Evolutionary conservation across 2,329 filamentous ascomycete species (phyloP).

Genomic region (Botryotinia convoluta): DNA sequence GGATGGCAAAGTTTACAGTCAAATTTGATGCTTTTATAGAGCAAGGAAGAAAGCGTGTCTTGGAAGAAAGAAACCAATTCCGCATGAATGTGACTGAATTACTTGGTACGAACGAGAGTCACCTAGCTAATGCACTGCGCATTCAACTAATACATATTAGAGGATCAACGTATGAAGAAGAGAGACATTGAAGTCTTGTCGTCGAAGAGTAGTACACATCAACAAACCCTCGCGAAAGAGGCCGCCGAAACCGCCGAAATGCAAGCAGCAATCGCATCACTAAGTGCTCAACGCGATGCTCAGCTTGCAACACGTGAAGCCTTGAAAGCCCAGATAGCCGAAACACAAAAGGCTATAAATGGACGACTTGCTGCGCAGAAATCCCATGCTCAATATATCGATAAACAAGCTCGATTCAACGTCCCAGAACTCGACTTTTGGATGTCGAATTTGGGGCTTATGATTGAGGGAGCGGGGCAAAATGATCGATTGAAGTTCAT

Average conservation of each 20-base stretch:
- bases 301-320: slow-evolving; percentile 56
- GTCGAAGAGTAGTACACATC: slow-evolving; percentile 67
- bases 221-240: slow-evolving; percentile 74
- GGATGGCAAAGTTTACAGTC: slow-evolving; percentile 88
- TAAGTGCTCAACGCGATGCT: slow-evolving; percentile 58
- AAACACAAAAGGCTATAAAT: slow-evolving; percentile 69
- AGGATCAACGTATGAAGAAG: slow-evolving; percentile 87
- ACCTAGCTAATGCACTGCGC: not conserved
- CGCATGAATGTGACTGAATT: slow-evolving; percentile 85
- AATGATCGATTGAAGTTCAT: slow-evolving; percentile 87
- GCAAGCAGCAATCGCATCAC: slow-evolving; percentile 58
- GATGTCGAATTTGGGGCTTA: slow-evolving; percentile 84
- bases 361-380: slow-evolving; percentile 68
- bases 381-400: slow-evolving; percentile 69
- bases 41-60: slow-evolving; percentile 78
- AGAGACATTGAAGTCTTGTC: slow-evolving; percentile 82
- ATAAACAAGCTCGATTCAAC: slow-evolving; percentile 84
- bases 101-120: slow-evolving; percentile 61
- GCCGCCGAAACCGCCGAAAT: slow-evolving; percentile 74
- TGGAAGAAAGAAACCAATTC: slow-evolving; percentile 94
- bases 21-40: slow-evolving; percentile 95
- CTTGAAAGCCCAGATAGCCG: slow-evolving; percentile 60
- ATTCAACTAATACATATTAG: slow-evolving; percentile 46
- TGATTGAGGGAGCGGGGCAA: slow-evolving; percentile 83
- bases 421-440: slow-evolving; percentile 93